Base-by-base conservation (phyloP, 495 filamentous ascomycete genomes). In the Letharia lupina region DNA sequence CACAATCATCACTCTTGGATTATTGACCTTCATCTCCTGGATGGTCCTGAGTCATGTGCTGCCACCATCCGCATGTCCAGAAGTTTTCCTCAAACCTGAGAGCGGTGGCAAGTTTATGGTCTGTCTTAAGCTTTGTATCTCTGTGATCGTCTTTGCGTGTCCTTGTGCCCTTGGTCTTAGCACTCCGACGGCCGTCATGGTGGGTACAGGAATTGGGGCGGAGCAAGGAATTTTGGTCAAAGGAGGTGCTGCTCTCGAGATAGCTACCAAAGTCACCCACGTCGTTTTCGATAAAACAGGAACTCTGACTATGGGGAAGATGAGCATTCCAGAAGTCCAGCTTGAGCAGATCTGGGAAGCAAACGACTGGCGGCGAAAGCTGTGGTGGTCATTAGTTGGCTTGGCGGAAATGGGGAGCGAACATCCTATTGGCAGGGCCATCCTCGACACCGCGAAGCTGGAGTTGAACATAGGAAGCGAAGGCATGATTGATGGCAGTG, bases 201-300 rank as follows among this genome's bases (percentile, higher is more conserved):
- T 99, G 5, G 94, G 95, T 16, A 98, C 95, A 12, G 94, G 94
- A 56, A 86, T 98, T 33, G 94, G 95, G 48, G 94, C 94, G n/a
- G 91, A 96, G 72, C 88, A 96, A 70, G 94, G 94, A 11, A 99
- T 99, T 71, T 81, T 99, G 3, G 89, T 98, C 74, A 99, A 99
- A 74, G 93, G 95, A 61, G 94, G 94, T 39, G 93, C 91, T 48
- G 91, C 93, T 39, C 80, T 99, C 18, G 94, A 99, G 76, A 93
- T 86, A 4, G 90, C 93, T 0, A 99, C 93, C 5, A 93, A 91
- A 72, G 83, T 99, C 71, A 93, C 86, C 20, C 89, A 96, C 65
- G 84, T 98, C 52, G 92, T 99, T n/a, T 86, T 98, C n/a, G 94
- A 99, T 78, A 99, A 99, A 81, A 99, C 94, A 6, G 94, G 94